Evolutionary conservation across 805 yeast species (phyloP), one percentile per base, ranked within the genome.

Genomic region (Barnettozyma botsteinii): DNA sequence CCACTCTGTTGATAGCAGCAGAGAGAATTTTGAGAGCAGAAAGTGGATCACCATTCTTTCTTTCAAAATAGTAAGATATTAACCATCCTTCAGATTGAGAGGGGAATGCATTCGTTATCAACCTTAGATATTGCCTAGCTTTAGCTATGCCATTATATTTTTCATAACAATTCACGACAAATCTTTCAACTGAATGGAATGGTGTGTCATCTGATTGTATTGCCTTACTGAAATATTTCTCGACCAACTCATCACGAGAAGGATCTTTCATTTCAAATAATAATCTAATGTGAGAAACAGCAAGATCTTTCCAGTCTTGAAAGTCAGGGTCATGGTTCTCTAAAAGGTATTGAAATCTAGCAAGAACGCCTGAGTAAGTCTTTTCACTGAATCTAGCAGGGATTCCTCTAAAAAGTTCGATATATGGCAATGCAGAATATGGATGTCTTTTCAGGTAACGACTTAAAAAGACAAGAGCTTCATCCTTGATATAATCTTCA

Each of bases 81-180:
- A 75, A 37, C 82, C 82, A 78, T 8, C 68, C 59, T 23, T 70
- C 75, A 22, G 65, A 55, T 48, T 74, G 72, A 4, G 48, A 38
- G 0, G 51, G 39, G 38, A 59, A 66, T 2, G 43, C 48, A 4
- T 47, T 39, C 1, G 68, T 40, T 23, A 70, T 37, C 18, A 31
- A 31, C 4, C 51, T 39, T 36, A 65, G 46, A 5, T 54, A 30
- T 4, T 39, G 36, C 19, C 61, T 41, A 0, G 70, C 70, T 14
- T 41, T 40, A 1, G 56, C 64, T 1, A 52, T 13, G 19, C 61
- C 59, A 1, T 54, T 65, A 5, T 60, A 29, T 3, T 48, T 44
- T 23, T 64, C 67, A 36, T 57, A 58, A 1, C 67, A 51, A 1
- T 62, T 52, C 3, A 72, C 60, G 7, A 67, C 51, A 8, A 66